phyloP scores from a whole-genome alignment of 306 rosid genomes.

The Rosa lucieae region DNA sequence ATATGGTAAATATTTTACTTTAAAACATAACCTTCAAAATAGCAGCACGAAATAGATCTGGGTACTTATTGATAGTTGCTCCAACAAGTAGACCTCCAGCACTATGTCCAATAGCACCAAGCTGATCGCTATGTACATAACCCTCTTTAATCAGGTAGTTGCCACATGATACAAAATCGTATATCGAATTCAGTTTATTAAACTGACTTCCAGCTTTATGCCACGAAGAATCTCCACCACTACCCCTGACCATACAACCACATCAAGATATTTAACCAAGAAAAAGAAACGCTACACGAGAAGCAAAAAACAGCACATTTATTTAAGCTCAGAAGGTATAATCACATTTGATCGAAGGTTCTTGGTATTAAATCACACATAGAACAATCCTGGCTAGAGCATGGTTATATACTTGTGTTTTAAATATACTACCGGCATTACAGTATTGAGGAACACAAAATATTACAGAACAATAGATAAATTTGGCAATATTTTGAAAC shows the following conservation, averaged over 20 bases:
- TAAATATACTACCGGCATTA: neutral
- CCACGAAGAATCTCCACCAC: slow-evolving; percentile 71
- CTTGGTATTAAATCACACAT: neutral
- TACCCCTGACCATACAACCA: slow-evolving; percentile 61
- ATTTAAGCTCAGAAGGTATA: neutral
- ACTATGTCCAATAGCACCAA: slow-evolving; percentile 75
- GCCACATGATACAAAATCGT: slow-evolving; percentile 76
- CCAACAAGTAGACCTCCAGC: slow-evolving; percentile 89
- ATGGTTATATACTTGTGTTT: neutral
- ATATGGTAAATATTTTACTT: neutral
- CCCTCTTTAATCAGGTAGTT: slow-evolving; percentile 65
- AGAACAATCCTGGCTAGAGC: neutral
- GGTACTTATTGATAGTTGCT: slow-evolving; percentile 73
- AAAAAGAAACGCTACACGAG: neutral
- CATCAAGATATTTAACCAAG: neutral
- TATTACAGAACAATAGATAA: neutral
- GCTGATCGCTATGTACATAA: slow-evolving; percentile 57
- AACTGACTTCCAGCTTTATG: slow-evolving; percentile 72
- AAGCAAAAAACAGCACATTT: neutral
- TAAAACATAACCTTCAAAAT: slow-evolving; percentile 63
- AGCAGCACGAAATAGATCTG: slow-evolving; percentile 71
- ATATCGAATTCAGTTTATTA: slow-evolving; percentile 67
- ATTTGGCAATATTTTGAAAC: neutral
- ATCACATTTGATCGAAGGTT: neutral
- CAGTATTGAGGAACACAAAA: neutral